A percentile compares a stretch with the other conserved stretches of the same genome.
phyloP scores from a whole-genome alignment of 78 protist genomes.

The Monocercomonoides exilis region DNA sequence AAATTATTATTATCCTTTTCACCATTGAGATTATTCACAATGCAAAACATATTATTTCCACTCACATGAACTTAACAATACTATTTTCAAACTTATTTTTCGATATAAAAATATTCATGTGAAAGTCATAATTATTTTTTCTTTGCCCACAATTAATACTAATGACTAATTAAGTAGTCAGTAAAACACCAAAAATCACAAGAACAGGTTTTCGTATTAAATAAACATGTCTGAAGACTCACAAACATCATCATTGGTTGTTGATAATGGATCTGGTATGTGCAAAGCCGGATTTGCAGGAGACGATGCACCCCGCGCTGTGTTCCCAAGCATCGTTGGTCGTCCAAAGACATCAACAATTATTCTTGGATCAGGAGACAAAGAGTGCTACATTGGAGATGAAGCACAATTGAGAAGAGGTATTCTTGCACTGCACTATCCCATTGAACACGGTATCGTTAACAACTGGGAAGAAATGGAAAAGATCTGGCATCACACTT shows the following conservation, averaged over 20 bases:
- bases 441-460: slow-evolving; percentile 60
- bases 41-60: too few relatives aligned
- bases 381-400: slow-evolving; percentile 19
- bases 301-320: slow-evolving; percentile 63
- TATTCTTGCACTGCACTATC: slow-evolving; percentile 4
- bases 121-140: too few relatives aligned
- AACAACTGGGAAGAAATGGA: slow-evolving; percentile 63
- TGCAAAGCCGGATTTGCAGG: slow-evolving; percentile 89
- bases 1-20: too few relatives aligned
- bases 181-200: too few relatives aligned
- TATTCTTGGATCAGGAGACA: neutral
- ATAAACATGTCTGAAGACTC: too few relatives aligned
- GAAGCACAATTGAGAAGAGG: neutral
- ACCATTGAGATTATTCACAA: too few relatives aligned
- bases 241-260: slow-evolving; percentile 33
- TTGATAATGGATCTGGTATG: slow-evolving; percentile 90
- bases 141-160: too few relatives aligned
- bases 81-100: too few relatives aligned
- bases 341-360: slow-evolving; percentile 39
- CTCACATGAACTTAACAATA: too few relatives aligned
- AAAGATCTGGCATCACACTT: slow-evolving; percentile 56
- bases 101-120: too few relatives aligned
- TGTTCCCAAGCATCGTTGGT: slow-evolving; percentile 72
- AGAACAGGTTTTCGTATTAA: too few relatives aligned
- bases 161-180: too few relatives aligned